Evolutionary conservation across 108 stramenopile species (phyloP).

Genomic region (Conticribra weissflogii): DNA sequence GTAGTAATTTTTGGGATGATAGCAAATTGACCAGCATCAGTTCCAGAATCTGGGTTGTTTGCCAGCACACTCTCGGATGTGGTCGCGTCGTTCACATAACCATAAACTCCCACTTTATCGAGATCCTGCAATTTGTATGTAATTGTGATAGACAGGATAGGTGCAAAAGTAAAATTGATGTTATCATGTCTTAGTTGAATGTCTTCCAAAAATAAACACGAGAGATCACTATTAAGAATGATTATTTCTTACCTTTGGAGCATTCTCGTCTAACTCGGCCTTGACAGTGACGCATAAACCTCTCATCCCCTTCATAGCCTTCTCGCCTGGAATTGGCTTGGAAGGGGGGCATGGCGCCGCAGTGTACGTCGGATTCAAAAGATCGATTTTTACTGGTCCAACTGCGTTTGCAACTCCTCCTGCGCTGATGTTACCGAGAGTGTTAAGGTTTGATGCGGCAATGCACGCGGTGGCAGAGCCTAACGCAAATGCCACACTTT

Average conservation of each 20-base stretch:
- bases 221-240: too few relatives aligned
- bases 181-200: too few relatives aligned
- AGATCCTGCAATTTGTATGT: conserved; percentile 40
- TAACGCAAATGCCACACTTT: conserved; percentile 22
- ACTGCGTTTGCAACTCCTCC: conserved; percentile 64
- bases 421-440: neutral
- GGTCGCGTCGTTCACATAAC: conserved; percentile 74
- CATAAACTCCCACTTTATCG: conserved; percentile 84
- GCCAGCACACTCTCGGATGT: conserved; percentile 86
- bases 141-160: neutral
- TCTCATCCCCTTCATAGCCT: conserved; percentile 93
- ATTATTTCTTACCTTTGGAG: conserved; percentile 56
- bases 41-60: conserved; percentile 90
- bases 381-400: conserved; percentile 85
- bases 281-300: conserved; percentile 88
- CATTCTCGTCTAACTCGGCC: conserved; percentile 56
- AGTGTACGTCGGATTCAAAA: conserved; percentile 71
- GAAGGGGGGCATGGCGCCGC: conserved; percentile 81
- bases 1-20: conserved; percentile 72
- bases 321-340: conserved; percentile 92
- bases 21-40: conserved; percentile 94
- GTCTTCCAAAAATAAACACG: too few relatives aligned
- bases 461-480: conserved; percentile 18
- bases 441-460: neutral
- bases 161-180: conserved; percentile 13